Conservation (phyloP, 495 filamentous ascomycete species). For the Melanomma pulvis-pyrius region DNA sequence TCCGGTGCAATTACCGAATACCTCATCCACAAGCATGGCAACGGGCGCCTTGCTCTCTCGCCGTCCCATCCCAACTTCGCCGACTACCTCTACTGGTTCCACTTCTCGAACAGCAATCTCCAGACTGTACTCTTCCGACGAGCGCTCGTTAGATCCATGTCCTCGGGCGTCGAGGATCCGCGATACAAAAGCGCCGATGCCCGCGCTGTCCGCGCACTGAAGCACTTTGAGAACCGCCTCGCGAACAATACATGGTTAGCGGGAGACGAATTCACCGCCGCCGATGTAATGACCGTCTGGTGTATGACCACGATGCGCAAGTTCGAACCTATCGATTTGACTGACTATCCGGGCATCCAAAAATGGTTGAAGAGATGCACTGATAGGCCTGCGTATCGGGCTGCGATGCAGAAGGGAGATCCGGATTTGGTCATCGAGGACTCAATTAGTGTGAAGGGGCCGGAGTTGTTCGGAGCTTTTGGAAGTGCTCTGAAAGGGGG, state of each 20-base stretch:
- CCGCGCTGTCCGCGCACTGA: background rate
- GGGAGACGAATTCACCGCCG: slow-evolving; percentile 61
- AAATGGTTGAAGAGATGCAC: slow-evolving; percentile 46
- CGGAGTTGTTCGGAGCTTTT: slow-evolving; percentile 10
- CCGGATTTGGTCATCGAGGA: slow-evolving; percentile 24
- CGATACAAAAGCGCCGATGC: slow-evolving; percentile 31
- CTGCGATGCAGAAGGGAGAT: slow-evolving; percentile 34
- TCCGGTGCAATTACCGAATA: slow-evolving; percentile 60
- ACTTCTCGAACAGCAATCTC: slow-evolving; percentile 62
- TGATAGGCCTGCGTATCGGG: slow-evolving; percentile 24
- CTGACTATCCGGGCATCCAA: slow-evolving; percentile 50
- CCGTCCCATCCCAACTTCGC: slow-evolving; percentile 53
- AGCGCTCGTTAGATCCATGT: slow-evolving; percentile 26
- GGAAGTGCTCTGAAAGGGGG: background rate
- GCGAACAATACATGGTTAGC: slow-evolving; percentile 57
- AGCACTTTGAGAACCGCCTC: slow-evolving; percentile 33
- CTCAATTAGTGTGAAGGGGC: slow-evolving; percentile 10
- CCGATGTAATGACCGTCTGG: slow-evolving; percentile 63
- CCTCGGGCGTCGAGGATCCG: background rate
- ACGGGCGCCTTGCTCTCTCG: slow-evolving; percentile 49
- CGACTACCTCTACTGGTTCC: slow-evolving; percentile 64
- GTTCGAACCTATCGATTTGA: slow-evolving; percentile 52
- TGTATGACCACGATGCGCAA: slow-evolving; percentile 59
- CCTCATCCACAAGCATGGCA: slow-evolving; percentile 55
- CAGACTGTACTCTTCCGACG: slow-evolving; percentile 44